These are phyloP conservation scores for Chiua sp. DNA, from an alignment of 1,284 basidiomycete genomes.

Conservation along the genomic window DNA sequence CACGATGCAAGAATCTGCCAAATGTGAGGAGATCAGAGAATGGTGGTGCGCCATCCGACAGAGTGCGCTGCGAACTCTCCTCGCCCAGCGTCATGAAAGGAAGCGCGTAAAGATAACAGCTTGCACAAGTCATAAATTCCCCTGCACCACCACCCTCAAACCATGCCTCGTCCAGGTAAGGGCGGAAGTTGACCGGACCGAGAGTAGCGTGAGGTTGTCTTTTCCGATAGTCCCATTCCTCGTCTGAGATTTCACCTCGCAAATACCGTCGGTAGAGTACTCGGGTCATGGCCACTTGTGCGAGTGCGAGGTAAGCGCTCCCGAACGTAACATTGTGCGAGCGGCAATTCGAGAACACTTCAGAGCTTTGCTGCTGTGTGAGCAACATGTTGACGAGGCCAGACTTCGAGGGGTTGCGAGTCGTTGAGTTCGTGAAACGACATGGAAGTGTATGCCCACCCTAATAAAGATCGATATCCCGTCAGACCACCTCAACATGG, in stretches of 20 bases:
- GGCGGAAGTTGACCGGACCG: slow-evolving; percentile 52
- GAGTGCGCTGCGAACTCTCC: background rate
- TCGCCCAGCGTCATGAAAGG: slow-evolving; percentile 51
- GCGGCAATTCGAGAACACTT: slow-evolving; percentile 27
- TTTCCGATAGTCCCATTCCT: slow-evolving; percentile 12
- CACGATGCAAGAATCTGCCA: slow-evolving; percentile 54
- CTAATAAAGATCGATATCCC: background rate
- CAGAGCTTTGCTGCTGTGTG: slow-evolving; percentile 26
- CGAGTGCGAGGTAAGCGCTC: slow-evolving; percentile 52
- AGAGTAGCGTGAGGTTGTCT: slow-evolving; percentile 48
- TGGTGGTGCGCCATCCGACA: slow-evolving; percentile 44
- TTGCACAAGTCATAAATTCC: slow-evolving; percentile 39
- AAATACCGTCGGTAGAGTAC: slow-evolving; percentile 55
- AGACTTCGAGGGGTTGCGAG: slow-evolving; percentile 43
- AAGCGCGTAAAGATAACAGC: slow-evolving; percentile 42
- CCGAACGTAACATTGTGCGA: slow-evolving; percentile 54
- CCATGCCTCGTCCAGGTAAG: slow-evolving; percentile 56
- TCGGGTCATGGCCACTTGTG: slow-evolving; percentile 58
- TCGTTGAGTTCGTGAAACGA: slow-evolving; percentile 41
- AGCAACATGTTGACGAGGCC: slow-evolving; percentile 8
- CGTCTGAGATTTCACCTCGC: slow-evolving; percentile 49
- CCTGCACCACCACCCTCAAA: slow-evolving; percentile 47
- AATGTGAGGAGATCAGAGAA: slow-evolving; percentile 24
- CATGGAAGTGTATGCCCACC: slow-evolving; percentile 42
- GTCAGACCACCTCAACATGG: no score